Base-by-base conservation (phyloP, 1,139 yeast species). In the Hansenula lynferdii region DNA sequence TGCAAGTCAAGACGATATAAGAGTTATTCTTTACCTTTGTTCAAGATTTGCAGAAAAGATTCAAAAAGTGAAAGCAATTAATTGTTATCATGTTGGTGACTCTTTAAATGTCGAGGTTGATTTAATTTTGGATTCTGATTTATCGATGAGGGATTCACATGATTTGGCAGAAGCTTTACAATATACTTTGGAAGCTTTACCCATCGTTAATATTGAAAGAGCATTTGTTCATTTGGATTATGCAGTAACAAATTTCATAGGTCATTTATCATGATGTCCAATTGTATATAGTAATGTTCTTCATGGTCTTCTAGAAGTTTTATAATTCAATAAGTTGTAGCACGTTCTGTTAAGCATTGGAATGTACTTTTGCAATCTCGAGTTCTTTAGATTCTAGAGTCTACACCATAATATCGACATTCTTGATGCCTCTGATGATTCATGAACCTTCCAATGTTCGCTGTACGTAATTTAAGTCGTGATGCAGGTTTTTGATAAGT, bases 151-250 rank as follows among this genome's bases (percentile, higher is more conserved):
- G 42, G 94, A 85, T 53, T 69, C 81, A 41, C 95, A 85, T 57
- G 95, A 85, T 57, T 69, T 84, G 31, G 95, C 89, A 6, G 95
- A 85, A 57, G 82, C 90, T 0, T 62, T 85, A 35, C 94, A 85
- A 59, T 85, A 84, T 54, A 85, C 94, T 2, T 69, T 85, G 30
- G 94, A 85, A 50, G 77, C 89, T 0, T 64, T 85, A 39, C 89
- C 92, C 0, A 75, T 69, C 60, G 89, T 85, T 3, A 41, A 50
- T 26, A 45, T 52, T 30, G 92, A 84, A 56, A 67, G 95, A 38
- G 89, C 92, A 3, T 85, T 80, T 66, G 94, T 84, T 11, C 95
- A 85, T 56, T 70, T 85, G 29, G 95, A 85, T 51, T 84, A 84
- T 49, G 46, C 47, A 15, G 54, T 48, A 11, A 49, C 47, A 9